A percentile compares a stretch with the other conserved stretches of the same genome.
Evolutionary conservation across 352 stramenopile genomes (phyloP).

Genomic region (Globisporangium spinosum): DNA sequence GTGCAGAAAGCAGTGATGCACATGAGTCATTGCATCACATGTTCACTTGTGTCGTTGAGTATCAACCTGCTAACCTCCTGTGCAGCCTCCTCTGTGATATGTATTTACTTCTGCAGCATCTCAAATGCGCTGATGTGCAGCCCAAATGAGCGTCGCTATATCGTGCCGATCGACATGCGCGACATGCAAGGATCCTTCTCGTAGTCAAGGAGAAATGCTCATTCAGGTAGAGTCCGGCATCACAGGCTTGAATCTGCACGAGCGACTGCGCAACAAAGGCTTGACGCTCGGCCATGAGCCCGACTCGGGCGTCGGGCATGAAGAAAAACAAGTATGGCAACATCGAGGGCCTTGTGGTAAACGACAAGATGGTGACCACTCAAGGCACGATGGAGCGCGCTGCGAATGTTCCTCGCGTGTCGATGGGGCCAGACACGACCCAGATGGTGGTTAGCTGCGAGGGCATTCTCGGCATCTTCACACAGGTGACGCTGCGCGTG

Average conservation of each 20-base stretch:
- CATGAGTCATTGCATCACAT: too few relatives aligned
- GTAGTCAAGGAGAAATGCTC: constrained; percentile 86
- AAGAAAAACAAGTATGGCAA: constrained; percentile 96
- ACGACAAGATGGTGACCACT: constrained; percentile 73
- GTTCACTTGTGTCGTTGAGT: too few relatives aligned
- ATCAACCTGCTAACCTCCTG: too few relatives aligned
- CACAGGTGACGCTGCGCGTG: constrained; percentile 90
- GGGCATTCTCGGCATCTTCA: constrained; percentile 94
- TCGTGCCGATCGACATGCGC: constrained; percentile 93
- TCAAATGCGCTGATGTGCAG: constrained; percentile 62
- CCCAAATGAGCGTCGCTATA: constrained; percentile 72
- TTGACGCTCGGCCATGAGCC: constrained; percentile 92
- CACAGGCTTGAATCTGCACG: constrained; percentile 86
- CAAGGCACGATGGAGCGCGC: constrained; percentile 51
- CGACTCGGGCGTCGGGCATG: constrained; percentile 92
- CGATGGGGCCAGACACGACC: constrained; percentile 88
- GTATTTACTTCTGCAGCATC: too few relatives aligned
- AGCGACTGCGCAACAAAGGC: constrained; percentile 77
- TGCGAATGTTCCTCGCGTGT: constrained; percentile 66
- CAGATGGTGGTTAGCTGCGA: constrained; percentile 89
- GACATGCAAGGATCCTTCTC: constrained; percentile 75
- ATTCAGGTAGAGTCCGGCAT: constrained; percentile 88
- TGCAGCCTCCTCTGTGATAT: too few relatives aligned
- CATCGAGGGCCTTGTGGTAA: constrained; percentile 92
- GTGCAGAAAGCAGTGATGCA: constrained; percentile 62